Conservation (phyloP, 768 basidiomycete species). For the Serendipita sp. region DNA sequence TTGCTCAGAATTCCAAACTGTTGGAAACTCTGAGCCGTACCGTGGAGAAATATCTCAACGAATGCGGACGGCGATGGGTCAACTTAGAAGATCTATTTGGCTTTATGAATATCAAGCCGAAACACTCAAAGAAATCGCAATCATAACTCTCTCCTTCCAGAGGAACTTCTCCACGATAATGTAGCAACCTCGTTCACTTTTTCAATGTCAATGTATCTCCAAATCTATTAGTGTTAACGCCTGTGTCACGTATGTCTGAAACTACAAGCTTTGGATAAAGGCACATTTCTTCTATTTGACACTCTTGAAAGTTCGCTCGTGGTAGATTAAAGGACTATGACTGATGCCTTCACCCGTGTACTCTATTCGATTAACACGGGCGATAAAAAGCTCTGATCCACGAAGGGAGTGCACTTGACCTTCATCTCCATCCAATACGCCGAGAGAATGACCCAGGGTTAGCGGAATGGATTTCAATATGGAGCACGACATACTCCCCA, state of each 20-base stretch:
- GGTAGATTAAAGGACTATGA: neutral
- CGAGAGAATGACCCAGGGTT: slow-evolving; percentile 26
- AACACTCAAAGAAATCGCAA: neutral
- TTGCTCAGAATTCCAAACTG: slow-evolving; percentile 31
- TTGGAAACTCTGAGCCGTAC: slow-evolving; percentile 37
- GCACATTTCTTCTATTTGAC: neutral
- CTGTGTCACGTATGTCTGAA: no score
- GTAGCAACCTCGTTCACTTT: no score
- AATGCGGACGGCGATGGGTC: slow-evolving; percentile 83
- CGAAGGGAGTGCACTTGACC: slow-evolving; percentile 6
- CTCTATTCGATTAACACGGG: slow-evolving; percentile 51
- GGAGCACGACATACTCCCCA: slow-evolving; percentile 61
- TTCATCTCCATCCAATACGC: slow-evolving; percentile 9
- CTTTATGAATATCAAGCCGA: slow-evolving; percentile 32
- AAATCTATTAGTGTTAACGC: no score
- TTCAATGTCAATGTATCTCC: no score
- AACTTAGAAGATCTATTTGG: slow-evolving; percentile 66
- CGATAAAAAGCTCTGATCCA: slow-evolving; percentile 64
- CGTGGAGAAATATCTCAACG: slow-evolving; percentile 67
- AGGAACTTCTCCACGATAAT: no score
- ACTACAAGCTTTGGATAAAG: no score
- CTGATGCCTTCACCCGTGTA: neutral
- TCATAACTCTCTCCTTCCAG: no score
- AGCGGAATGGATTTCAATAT: slow-evolving; percentile 52
- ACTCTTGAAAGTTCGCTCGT: neutral